Conservation (phyloP, 2,329 filamentous ascomycete genomes). For the Cryphonectria parasitica region DNA sequence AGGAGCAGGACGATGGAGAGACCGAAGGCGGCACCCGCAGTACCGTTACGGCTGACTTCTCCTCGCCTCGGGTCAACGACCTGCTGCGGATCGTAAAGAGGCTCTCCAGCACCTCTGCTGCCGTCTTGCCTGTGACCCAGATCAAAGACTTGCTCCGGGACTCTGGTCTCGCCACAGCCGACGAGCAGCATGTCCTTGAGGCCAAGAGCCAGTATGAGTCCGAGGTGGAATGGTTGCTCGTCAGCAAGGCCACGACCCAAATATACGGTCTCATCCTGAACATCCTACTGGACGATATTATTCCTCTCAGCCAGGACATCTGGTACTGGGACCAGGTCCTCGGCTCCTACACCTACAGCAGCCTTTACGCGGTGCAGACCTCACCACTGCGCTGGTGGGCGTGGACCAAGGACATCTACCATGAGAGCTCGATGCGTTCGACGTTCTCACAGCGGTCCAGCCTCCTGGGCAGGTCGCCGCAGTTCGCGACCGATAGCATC, state of each 20-base stretch:
- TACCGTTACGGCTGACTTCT: slow-evolving; percentile 44
- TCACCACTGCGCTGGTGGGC: slow-evolving; percentile 76
- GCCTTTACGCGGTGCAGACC: slow-evolving; percentile 84
- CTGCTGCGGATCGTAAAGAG: slow-evolving; percentile 71
- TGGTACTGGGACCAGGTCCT: slow-evolving; percentile 96
- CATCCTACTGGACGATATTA: slow-evolving; percentile 78
- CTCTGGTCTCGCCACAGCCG: slow-evolving; percentile 57
- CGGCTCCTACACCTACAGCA: slow-evolving; percentile 76
- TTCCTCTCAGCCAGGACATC: slow-evolving; percentile 82
- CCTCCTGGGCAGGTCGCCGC: slow-evolving; percentile 24
- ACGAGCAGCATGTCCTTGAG: slow-evolving; percentile 39
- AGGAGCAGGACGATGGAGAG: slow-evolving; percentile 33
- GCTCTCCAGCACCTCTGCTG: slow-evolving; percentile 70
- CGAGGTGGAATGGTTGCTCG: slow-evolving; percentile 87
- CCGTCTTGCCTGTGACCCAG: slow-evolving; percentile 62
- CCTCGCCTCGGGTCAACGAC: slow-evolving; percentile 60
- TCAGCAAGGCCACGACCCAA: slow-evolving; percentile 91
- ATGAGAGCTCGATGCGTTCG: slow-evolving; percentile 56
- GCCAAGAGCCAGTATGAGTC: slow-evolving; percentile 63
- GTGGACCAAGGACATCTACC: slow-evolving; percentile 72
- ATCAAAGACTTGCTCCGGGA: slow-evolving; percentile 67
- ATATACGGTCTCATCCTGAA: slow-evolving; percentile 81
- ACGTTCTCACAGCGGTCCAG: slow-evolving; percentile 35
- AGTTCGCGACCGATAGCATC: slow-evolving; percentile 37
- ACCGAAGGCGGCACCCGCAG: slow-evolving; percentile 35